Conservation (phyloP, 306 rosid genomes). For the Lathyrus tuberosus region DNA sequence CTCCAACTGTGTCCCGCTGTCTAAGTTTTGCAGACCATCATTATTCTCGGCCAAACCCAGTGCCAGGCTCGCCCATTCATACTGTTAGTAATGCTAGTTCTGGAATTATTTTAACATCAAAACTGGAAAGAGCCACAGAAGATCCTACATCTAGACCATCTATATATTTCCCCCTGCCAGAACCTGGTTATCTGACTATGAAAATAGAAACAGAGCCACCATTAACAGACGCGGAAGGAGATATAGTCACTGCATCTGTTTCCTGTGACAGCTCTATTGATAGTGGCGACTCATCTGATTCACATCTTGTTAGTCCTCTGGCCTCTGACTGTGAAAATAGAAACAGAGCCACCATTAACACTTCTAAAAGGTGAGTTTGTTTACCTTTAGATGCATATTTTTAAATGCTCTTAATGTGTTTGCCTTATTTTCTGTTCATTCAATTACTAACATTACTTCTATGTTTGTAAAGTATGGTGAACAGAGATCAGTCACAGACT, state of each 20-base stretch:
- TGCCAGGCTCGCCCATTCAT: constrained; percentile 56
- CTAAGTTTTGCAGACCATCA: constrained; percentile 78
- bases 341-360: constrained; percentile 49
- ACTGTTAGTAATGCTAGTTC: constrained; percentile 58
- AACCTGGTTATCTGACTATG: constrained; percentile 62
- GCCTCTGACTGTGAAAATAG: constrained; percentile 65
- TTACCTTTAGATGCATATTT: constrained; percentile 20
- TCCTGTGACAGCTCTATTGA: constrained; percentile 68
- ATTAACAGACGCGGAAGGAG: constrained; percentile 55
- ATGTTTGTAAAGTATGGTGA: constrained; percentile 48
- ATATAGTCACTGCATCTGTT: constrained; percentile 70
- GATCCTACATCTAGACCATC: constrained; percentile 50
- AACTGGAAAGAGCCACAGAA: constrained; percentile 52
- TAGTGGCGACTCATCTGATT: constrained; percentile 67
- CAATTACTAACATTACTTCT: constrained; percentile 44
- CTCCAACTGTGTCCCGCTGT: constrained; percentile 62
- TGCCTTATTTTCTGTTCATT: constrained; percentile 37
- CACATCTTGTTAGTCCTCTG: constrained; percentile 63
- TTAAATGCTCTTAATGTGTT: constrained; percentile 19
- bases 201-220: constrained; percentile 56
- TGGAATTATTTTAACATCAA: constrained; percentile 55
- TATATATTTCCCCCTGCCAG: constrained; percentile 58
- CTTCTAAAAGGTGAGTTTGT: constrained; percentile 63
- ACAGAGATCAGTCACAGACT: constrained; percentile 54
- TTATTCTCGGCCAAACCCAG: constrained; percentile 70